phyloP scores from a whole-genome alignment of 2,329 filamentous ascomycete genomes.

The Colletotrichum tofieldiae region DNA sequence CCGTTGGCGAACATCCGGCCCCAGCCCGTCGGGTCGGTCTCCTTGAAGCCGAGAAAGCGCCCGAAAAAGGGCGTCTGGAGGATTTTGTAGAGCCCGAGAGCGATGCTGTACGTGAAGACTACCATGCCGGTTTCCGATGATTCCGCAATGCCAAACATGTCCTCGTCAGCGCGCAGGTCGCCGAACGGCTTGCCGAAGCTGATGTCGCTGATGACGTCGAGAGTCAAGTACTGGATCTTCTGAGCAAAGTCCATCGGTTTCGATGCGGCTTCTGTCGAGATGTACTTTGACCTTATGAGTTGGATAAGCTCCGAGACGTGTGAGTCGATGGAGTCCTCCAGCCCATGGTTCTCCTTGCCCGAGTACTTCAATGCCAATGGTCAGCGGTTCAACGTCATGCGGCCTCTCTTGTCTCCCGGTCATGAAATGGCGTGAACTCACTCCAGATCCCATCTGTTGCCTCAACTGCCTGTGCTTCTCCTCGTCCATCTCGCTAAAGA shows the following conservation, averaged over 20 bases:
- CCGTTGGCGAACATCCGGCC: conserved; percentile 45
- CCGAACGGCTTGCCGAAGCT: conserved; percentile 66
- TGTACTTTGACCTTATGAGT: conserved; percentile 62
- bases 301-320: conserved; percentile 61
- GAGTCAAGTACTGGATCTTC: conserved; percentile 65
- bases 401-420: neutral
- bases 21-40: conserved; percentile 37
- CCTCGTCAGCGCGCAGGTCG: conserved; percentile 61
- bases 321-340: conserved; percentile 61
- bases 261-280: conserved; percentile 50
- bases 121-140: conserved; percentile 54
- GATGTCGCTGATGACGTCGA: conserved; percentile 69
- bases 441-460: conserved; percentile 59
- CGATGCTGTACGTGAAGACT: conserved; percentile 41
- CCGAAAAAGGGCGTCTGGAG: conserved; percentile 33
- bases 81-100: conserved; percentile 37
- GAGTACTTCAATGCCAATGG: conserved; percentile 54
- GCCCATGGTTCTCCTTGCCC: conserved; percentile 61
- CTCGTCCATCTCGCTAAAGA: conserved; percentile 55
- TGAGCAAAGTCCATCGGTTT: conserved; percentile 62
- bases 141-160: conserved; percentile 63
- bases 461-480: conserved; percentile 55
- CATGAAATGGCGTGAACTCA: neutral
- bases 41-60: conserved; percentile 36
- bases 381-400: neutral